A percentile compares a stretch with the other conserved stretches of the same genome.
These are phyloP conservation scores for Dentipellis fragilis DNA, from an alignment of 768 basidiomycete species.

Conservation along the genomic window DNA sequence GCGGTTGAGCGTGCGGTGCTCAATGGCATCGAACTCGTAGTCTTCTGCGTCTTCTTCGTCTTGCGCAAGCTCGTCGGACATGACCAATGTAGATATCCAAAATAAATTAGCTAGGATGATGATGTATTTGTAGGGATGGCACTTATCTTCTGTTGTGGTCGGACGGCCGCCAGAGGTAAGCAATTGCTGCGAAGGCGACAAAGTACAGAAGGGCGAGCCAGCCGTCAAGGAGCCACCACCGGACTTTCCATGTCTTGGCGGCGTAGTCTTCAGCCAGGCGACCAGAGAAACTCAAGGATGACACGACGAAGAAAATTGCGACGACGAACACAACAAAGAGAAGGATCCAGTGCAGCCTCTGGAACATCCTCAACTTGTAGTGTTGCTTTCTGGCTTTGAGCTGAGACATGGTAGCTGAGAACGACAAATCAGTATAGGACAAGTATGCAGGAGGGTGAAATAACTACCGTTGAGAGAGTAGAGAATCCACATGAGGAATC, in stretches of 20 bases:
- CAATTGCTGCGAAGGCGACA: conserved; percentile 65
- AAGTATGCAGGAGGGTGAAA: background rate
- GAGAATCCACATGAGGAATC: conserved; percentile 94
- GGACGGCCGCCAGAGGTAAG: conserved; percentile 92
- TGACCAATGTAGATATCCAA: conserved; percentile 60
- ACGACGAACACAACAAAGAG: conserved; percentile 75
- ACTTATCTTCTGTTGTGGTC: conserved; percentile 80
- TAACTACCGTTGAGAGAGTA: conserved; percentile 71
- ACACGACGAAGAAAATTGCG: conserved; percentile 85
- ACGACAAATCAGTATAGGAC: background rate
- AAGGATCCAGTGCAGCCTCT: conserved; percentile 75
- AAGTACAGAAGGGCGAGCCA: conserved; percentile 89
- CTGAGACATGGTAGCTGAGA: conserved; percentile 76
- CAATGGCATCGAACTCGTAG: conserved; percentile 76
- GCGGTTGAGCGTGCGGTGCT: conserved; percentile 38
- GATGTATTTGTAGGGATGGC: background rate
- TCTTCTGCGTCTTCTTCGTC: conserved; percentile 91
- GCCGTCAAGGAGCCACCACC: conserved; percentile 97
- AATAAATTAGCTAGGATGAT: conserved; percentile 8
- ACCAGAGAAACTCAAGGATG: conserved; percentile 84
- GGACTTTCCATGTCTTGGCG: conserved; percentile 77
- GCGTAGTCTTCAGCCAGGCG: conserved; percentile 92
- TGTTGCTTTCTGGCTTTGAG: conserved; percentile 78
- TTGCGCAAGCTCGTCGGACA: conserved; percentile 95
- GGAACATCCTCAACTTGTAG: conserved; percentile 86